Evolutionary conservation across 345 rosid genomes (phyloP).

Genomic region (Rhodomyrtus tomentosa): DNA sequence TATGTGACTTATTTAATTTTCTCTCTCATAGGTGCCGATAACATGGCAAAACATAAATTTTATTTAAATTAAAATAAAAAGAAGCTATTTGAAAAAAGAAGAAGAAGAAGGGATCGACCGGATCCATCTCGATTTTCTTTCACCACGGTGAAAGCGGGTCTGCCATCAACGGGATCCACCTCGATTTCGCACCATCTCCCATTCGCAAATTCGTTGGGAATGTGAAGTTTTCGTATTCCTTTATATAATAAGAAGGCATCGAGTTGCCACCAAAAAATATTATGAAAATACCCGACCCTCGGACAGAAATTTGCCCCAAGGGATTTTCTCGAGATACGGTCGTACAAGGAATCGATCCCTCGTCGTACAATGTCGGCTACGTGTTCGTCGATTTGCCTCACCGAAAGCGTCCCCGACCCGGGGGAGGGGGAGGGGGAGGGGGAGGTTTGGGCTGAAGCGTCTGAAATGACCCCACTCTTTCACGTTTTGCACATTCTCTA

Average conservation of each 20-base stretch:
- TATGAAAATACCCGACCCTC: not conserved
- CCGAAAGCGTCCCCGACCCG: not conserved
- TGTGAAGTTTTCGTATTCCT: too few species aligned
- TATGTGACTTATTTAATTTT: too few species aligned
- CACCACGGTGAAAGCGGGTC: not conserved
- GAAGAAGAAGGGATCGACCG: too few species aligned
- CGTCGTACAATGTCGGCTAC: not conserved
- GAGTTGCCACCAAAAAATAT: not conserved
- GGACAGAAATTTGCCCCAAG: not conserved
- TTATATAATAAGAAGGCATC: not conserved
- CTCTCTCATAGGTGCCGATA: too few species aligned
- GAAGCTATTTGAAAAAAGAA: too few species aligned
- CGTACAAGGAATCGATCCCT: not conserved
- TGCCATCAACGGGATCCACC: not conserved
- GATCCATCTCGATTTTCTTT: not conserved
- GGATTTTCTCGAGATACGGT: not conserved
- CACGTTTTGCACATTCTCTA: not conserved
- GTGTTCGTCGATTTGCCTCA: constrained; percentile 2
- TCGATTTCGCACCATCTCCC: not conserved
- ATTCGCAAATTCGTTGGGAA: not conserved
- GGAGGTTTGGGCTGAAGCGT: not conserved
- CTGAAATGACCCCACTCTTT: not conserved
- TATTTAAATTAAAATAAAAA: too few species aligned
- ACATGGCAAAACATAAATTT: too few species aligned
- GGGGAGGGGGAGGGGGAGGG: not conserved